Evolutionary conservation across 306 rosid species (phyloP).

Genomic region (Cucumis hystrix): DNA sequence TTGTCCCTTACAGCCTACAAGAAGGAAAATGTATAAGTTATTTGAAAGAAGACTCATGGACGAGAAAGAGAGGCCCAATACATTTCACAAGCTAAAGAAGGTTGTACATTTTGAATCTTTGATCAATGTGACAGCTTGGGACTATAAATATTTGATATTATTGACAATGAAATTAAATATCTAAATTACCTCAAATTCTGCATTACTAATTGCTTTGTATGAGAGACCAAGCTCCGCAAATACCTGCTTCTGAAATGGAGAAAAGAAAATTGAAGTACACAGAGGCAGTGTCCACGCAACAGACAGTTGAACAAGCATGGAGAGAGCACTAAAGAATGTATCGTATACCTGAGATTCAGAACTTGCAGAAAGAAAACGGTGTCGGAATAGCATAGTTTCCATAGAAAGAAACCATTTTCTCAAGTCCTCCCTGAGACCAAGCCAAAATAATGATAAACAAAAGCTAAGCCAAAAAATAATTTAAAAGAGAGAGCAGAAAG

Average conservation of each 20-base stretch:
- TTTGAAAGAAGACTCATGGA: not conserved
- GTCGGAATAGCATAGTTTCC: conserved; percentile 73
- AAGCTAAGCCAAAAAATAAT: not conserved
- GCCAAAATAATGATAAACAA: not conserved
- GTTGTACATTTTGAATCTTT: not conserved
- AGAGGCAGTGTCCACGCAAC: not conserved
- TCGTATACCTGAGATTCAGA: conserved; percentile 59
- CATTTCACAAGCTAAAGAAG: not conserved
- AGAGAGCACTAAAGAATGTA: not conserved
- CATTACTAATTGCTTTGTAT: conserved; percentile 40
- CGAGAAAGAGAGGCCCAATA: not conserved
- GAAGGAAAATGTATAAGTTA: not conserved
- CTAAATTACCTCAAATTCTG: conserved; percentile 65
- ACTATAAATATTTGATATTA: not conserved
- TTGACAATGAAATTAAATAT: not conserved
- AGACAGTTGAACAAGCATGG: conserved; percentile 4
- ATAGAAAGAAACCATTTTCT: conserved; percentile 89
- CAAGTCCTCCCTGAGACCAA: conserved; percentile 58
- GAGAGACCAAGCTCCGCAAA: conserved; percentile 64
- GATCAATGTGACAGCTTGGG: not conserved
- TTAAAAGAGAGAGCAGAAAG: too few relatives aligned
- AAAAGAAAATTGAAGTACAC: conserved; percentile 4
- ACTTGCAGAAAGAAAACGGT: conserved; percentile 36
- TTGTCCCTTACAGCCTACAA: conserved; percentile 55
- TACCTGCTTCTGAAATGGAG: conserved; percentile 42